These are phyloP conservation scores for Macadamia integrifolia DNA, from an alignment of 164 flowering plant species.

Conservation along the genomic window DNA sequence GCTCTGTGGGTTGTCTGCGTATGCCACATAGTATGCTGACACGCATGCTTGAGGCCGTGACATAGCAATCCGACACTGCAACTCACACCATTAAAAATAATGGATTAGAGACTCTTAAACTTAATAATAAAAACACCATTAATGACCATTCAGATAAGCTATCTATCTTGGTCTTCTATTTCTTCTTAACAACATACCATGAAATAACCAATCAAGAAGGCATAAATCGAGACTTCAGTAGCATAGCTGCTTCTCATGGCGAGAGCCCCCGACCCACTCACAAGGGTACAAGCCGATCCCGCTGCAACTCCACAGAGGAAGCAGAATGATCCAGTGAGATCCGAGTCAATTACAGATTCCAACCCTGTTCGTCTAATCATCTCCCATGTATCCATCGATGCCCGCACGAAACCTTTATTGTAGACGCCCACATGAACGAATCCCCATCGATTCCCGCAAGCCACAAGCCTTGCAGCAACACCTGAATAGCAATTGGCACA, in stretches of 20 bases:
- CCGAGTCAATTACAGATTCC: conserved; percentile 43
- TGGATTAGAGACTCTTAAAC: not conserved
- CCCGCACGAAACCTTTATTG: conserved; percentile 44
- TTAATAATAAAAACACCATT: too few relatives aligned
- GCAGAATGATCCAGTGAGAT: conserved; percentile 65
- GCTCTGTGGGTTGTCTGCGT: conserved; percentile 50
- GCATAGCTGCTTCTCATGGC: conserved; percentile 35
- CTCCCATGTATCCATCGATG: conserved; percentile 61
- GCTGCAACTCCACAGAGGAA: conserved; percentile 47
- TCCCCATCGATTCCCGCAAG: conserved; percentile 62
- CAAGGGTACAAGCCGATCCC: conserved; percentile 38
- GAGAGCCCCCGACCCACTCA: conserved; percentile 55
- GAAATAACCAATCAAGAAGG: conserved; percentile 68
- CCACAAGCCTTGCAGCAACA: conserved; percentile 31
- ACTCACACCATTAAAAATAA: not conserved
- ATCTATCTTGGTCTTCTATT: too few relatives aligned
- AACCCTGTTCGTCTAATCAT: conserved; percentile 36
- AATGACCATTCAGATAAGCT: too few relatives aligned
- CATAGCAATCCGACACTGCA: conserved; percentile 54
- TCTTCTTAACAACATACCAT: conserved; percentile 22
- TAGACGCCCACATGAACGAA: conserved; percentile 59
- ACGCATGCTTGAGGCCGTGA: conserved; percentile 64
- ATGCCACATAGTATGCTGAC: conserved; percentile 58
- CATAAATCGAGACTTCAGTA: conserved; percentile 33
- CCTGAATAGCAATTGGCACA: conserved; percentile 51